Evolutionary conservation across 352 stramenopile genomes (phyloP), one percentile per base, ranked within the genome.

Genomic region (Globisporangium orthogonon): DNA sequence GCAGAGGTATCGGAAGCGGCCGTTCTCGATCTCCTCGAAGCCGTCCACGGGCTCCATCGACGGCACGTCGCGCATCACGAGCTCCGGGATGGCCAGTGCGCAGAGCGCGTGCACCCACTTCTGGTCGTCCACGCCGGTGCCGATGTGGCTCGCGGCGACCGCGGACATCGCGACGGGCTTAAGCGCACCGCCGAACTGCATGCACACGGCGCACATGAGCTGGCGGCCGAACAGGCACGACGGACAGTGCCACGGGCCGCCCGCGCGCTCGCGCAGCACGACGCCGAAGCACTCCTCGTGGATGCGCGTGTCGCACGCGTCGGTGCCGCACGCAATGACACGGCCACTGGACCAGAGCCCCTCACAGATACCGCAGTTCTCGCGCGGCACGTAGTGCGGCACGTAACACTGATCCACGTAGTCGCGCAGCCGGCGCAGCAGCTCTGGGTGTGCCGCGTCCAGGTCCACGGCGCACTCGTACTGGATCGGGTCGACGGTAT

Each of bases 31-130:
- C 60, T 89, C 82, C 9, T 91, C 78, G 46, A 92, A 80, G 52
- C 84, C 84, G 52, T 94, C 82, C 4, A 94, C 76, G 0, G 85
- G 85, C 52, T 95, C 85, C 61, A 95, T 79, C 7, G 71, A 86
- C 14, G 83, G 83, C 15, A 93, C 82, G 55, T 95, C 84, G 33
- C 86, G 70, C 77, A 95, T 79, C 29, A 78, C 66, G 31, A 96
- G 74, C 61, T 96, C 87, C 4, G 87, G 87, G 53, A 96, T 92
- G 46, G 79, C 79, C 31, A 96, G 63, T 0, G 83, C 82, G 62
- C 87, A 96, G 23, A 93, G 61, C 29, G 89, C 75, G 58, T 96
- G 87, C 17, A 87, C 80, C 87, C 87, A 96, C 60, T 88, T 89
- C 52, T 78, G 73, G 9, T 89, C 78, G 10, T 87, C 66, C 1